phyloP scores from a whole-genome alignment of 768 basidiomycete genomes.

The Auriscalpium microsporum region DNA sequence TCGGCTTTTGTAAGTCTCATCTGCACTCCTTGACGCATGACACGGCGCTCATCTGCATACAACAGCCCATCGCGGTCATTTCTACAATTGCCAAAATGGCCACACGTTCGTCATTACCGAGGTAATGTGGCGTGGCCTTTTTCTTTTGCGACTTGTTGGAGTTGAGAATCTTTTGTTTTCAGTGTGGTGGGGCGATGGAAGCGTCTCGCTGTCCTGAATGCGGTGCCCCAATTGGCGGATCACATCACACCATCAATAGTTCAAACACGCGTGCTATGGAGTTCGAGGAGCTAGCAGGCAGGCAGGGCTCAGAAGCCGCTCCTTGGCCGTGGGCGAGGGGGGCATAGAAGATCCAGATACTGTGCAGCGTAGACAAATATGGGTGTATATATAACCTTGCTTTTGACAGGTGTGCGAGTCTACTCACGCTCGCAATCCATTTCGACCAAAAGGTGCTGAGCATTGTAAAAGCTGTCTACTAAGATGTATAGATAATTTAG shows the following conservation, averaged over 20 bases:
- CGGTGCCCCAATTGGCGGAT: constrained; percentile 43
- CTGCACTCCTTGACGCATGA: neutral
- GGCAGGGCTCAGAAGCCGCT: constrained; percentile 19
- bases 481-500: no score
- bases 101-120: constrained; percentile 54
- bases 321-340: constrained; percentile 25
- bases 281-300: constrained; percentile 35
- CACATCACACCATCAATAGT: constrained; percentile 28
- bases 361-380: no score
- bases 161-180: neutral
- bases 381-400: no score
- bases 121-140: constrained; percentile 23
- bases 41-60: neutral
- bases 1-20: constrained; percentile 18
- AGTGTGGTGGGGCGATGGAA: constrained; percentile 56
- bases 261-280: constrained; percentile 39
- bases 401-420: no score
- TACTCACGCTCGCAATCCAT: no score
- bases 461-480: no score
- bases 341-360: neutral
- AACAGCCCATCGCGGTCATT: constrained; percentile 23
- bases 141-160: neutral
- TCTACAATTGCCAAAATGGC: constrained; percentile 38
- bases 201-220: constrained; percentile 48
- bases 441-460: no score